A percentile compares a stretch with the other conserved stretches of the same genome.
These are phyloP conservation scores for Leptosphaerulina australis DNA, from an alignment of 2,329 filamentous ascomycete genomes.

Conservation along the genomic window DNA sequence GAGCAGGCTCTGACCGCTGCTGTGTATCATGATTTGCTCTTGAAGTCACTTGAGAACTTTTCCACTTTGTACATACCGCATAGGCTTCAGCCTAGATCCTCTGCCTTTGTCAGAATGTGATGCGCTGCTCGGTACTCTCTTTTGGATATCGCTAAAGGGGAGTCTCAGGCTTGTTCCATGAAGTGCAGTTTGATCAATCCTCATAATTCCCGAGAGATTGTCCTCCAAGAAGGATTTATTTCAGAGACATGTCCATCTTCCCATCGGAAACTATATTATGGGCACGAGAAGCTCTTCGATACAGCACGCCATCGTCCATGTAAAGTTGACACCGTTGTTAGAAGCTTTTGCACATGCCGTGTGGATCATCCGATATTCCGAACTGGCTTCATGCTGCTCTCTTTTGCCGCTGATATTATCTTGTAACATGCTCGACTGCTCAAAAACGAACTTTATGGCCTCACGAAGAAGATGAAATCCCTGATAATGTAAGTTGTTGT, in stretches of 20 bases:
- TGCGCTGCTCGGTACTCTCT: not conserved
- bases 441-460: not conserved
- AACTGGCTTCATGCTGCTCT: not conserved
- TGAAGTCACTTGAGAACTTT: not conserved
- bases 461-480: not conserved
- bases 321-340: not conserved
- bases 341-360: not conserved
- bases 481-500: not conserved
- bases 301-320: slow-evolving; percentile 17
- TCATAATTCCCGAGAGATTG: too few species aligned
- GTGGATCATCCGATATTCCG: not conserved
- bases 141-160: not conserved
- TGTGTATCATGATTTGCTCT: slow-evolving; percentile 1
- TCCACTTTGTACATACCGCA: not conserved
- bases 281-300: slow-evolving; percentile 24
- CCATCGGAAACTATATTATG: too few species aligned
- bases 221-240: too few species aligned
- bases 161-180: not conserved
- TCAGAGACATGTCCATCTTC: too few species aligned
- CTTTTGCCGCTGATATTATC: not conserved
- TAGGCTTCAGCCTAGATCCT: not conserved
- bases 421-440: not conserved
- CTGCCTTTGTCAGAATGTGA: not conserved
- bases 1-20: not conserved
- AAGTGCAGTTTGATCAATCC: not conserved